These are phyloP conservation scores for Noccaea caerulescens DNA, from an alignment of 345 rosid species.

Conservation along the genomic window DNA sequence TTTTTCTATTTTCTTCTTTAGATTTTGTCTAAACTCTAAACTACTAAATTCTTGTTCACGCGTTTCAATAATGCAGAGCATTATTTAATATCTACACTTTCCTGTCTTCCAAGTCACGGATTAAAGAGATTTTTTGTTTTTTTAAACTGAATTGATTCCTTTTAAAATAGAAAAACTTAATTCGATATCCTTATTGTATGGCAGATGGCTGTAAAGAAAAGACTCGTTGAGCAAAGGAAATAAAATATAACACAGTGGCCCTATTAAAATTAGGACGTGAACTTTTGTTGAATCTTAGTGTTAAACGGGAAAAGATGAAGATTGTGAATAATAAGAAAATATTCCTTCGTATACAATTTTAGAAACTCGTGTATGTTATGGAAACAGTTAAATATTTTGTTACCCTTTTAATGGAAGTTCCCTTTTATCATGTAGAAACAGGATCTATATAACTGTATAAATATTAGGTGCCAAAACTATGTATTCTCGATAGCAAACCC, in stretches of 20 bases:
- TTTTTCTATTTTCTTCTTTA: neutral
- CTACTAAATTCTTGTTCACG: conserved; percentile 6
- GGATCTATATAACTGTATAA: neutral
- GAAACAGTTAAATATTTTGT: neutral
- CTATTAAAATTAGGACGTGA: no score
- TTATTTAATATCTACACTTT: neutral
- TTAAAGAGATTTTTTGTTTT: no score
- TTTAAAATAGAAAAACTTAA: no score
- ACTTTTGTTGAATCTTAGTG: no score
- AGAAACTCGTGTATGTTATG: neutral
- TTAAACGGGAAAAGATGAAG: neutral
- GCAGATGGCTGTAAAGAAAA: no score
- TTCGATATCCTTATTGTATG: no score
- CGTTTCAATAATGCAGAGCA: conserved; percentile 51
- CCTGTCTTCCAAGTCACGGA: no score
- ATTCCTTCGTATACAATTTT: neutral
- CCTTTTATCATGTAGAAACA: neutral
- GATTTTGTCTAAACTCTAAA: neutral
- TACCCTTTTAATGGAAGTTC: neutral
- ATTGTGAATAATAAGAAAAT: neutral
- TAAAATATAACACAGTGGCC: no score
- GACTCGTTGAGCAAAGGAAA: no score
- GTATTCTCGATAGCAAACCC: conserved; percentile 15
- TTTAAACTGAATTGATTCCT: no score
- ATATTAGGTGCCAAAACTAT: conserved; percentile 1